Base-by-base conservation (phyloP, 352 stramenopile species). In the Globisporangium lucens region DNA sequence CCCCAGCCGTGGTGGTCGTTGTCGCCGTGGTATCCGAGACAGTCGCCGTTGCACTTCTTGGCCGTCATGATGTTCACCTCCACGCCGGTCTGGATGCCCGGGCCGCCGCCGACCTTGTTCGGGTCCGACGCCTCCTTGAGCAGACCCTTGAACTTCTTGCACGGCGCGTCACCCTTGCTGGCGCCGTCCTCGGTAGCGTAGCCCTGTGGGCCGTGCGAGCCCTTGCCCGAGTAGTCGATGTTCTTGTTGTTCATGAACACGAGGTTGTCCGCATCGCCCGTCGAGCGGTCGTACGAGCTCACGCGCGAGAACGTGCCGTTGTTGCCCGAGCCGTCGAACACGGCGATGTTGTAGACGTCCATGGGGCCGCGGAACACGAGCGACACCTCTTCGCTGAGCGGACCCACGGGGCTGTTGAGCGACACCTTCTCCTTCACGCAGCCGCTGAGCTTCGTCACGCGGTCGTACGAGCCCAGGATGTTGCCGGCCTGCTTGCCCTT, bases 351-450 rank as follows among this genome's bases (percentile, higher is more conserved):
- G 47, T 74, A 70, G 46, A 92, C 83, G 51, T 82, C 43, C 67
- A 78, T 72, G 0, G 82, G 82, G 1, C 80, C 84, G 65, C 82
- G 84, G 70, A 89, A 89, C 20, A 89, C 70, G 63, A 90, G 70
- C 13, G 75, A 77, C 47, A 87, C 73, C n/a, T 84, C 75, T 62
- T 90, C 84, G 5, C 66, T 82, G 59, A 90, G 65, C 30, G 80
- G 83, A 22, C 83, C 83, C 9, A 91, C 76, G 10, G 79, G 77
- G 61, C 61, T 88, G 43, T 85, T 68, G 8, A 87, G 30, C 1
- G 20, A 76, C 36, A 89, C 79, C 0, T 62, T 59, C 56, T 87
- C 56, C 47, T 82, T 83, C 2, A 56, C 38, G 53, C 83, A 92
- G 13, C 52, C 63, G 0, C 33, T 36, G 5, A 87, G 66, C n/a